A percentile compares a stretch with the other conserved stretches of the same genome.
These are phyloP conservation scores for Dendrobium chrysotoxum DNA, from an alignment of 106 monocot species.

Conservation along the genomic window DNA sequence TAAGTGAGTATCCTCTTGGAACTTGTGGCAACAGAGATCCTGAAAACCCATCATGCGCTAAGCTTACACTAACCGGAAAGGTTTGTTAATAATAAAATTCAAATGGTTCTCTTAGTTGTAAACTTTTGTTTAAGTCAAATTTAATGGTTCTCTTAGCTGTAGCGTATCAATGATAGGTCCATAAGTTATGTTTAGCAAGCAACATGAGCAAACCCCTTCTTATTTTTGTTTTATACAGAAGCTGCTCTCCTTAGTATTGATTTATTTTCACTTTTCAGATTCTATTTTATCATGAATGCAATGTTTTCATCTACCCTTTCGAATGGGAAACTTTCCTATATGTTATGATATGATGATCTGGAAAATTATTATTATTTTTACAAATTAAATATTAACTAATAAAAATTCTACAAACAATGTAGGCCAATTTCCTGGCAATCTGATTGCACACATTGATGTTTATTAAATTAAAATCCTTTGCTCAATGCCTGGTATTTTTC, in stretches of 20 bases:
- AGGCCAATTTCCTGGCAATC: not conserved
- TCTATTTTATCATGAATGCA: not conserved
- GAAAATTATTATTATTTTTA: not conserved
- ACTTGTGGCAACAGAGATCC: slow-evolving; percentile 75
- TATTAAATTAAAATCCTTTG: not conserved
- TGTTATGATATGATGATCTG: not conserved
- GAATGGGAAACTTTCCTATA: not conserved
- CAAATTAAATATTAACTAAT: not conserved
- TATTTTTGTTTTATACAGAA: not conserved
- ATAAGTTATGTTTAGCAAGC: not conserved
- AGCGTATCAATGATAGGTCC: not conserved
- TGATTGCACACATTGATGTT: not conserved
- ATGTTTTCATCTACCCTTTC: not conserved
- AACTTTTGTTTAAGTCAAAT: not conserved
- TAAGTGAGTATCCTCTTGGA: slow-evolving; percentile 78
- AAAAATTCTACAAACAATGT: not conserved
- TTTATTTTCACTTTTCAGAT: not conserved
- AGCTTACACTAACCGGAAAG: slow-evolving; percentile 83
- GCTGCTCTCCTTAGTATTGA: not conserved
- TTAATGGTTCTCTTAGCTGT: not conserved
- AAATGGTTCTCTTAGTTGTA: not conserved
- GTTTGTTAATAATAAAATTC: slow-evolving; percentile 16
- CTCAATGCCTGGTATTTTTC: not conserved
- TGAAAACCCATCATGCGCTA: slow-evolving; percentile 82
- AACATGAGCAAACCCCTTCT: not conserved